phyloP scores from a whole-genome alignment of 2,329 filamentous ascomycete species.

The Hypoxylon sp. region DNA sequence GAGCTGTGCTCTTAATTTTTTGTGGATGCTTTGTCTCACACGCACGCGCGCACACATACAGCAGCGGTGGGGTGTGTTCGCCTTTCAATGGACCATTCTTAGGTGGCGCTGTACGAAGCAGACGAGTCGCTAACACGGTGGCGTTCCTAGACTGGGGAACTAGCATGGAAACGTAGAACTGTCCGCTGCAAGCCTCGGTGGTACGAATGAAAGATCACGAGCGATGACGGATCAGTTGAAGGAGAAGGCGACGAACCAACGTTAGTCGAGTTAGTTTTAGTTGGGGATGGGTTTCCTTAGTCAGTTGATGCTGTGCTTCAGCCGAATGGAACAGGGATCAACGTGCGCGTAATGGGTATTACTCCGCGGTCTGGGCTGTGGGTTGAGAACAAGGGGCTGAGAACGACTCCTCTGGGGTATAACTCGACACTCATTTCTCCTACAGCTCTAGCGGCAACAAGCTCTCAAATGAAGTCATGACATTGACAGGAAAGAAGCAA shows the following conservation, averaged over 20 bases:
- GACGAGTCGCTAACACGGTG: slow-evolving; percentile 14
- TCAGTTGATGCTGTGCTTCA: slow-evolving; percentile 24
- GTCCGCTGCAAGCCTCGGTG: slow-evolving; percentile 23
- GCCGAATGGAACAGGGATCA: slow-evolving; percentile 25
- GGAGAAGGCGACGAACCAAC: slow-evolving; percentile 21
- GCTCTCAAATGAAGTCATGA: slow-evolving; percentile 28
- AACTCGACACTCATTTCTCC: slow-evolving; percentile 33
- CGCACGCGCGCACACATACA: slow-evolving; percentile 28
- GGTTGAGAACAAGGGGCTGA: slow-evolving; percentile 21
- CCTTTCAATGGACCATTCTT: slow-evolving; percentile 35
- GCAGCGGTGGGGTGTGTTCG: slow-evolving; percentile 34
- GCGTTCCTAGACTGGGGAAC: neutral
- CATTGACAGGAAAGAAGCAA: slow-evolving; percentile 8
- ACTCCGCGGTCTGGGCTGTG: slow-evolving; percentile 24
- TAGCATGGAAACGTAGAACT: slow-evolving; percentile 17
- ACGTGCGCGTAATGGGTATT: slow-evolving; percentile 32
- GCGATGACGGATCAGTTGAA: slow-evolving; percentile 17
- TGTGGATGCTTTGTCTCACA: slow-evolving; percentile 33
- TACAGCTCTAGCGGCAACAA: slow-evolving; percentile 5
- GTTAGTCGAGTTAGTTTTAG: slow-evolving; percentile 5
- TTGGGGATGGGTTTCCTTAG: slow-evolving; percentile 25
- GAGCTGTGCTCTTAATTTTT: slow-evolving; percentile 33
- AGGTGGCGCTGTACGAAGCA: slow-evolving; percentile 23
- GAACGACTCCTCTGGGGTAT: slow-evolving; percentile 16
- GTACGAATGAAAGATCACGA: slow-evolving; percentile 27